Evolutionary conservation across 495 filamentous ascomycete species (phyloP).

Genomic region (Pyrenula aspistea): DNA sequence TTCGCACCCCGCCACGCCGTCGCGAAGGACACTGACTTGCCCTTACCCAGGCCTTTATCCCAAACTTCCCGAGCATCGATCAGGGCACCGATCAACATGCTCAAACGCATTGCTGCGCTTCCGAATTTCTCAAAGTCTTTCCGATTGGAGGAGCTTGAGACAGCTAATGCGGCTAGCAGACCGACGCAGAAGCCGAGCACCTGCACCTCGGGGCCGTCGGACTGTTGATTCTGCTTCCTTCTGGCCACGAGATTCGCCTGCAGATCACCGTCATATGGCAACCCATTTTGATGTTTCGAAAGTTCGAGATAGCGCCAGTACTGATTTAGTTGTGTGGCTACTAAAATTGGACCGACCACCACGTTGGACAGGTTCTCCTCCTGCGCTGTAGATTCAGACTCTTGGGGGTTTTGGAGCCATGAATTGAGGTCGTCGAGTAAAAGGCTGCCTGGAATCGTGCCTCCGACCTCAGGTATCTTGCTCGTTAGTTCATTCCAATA

Average conservation of each 20-base stretch:
- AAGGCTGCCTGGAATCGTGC: constrained; percentile 1
- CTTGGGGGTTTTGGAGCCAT: constrained; percentile 3
- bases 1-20: constrained; percentile 15
- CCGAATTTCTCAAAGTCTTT: constrained; percentile 17
- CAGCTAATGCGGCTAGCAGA: constrained; percentile 20
- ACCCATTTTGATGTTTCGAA: neutral
- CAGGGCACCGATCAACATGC: constrained; percentile 12
- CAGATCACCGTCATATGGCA: constrained; percentile 1
- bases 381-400: neutral
- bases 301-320: constrained; percentile 13
- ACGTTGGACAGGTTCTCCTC: constrained; percentile 13
- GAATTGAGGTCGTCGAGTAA: constrained; percentile 3
- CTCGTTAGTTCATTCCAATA: constrained; percentile 5
- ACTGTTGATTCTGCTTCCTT: neutral
- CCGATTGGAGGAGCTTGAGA: constrained; percentile 10
- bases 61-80: constrained; percentile 24
- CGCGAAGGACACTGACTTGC: constrained; percentile 11
- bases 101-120: constrained; percentile 21
- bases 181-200: constrained; percentile 30
- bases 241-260: constrained; percentile 2
- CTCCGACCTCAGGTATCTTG: constrained; percentile 5
- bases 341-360: constrained; percentile 17
- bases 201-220: constrained; percentile 4
- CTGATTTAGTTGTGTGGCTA: constrained; percentile 16
- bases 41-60: neutral